A percentile compares a stretch with the other conserved stretches of the same genome.
Evolutionary conservation across 768 basidiomycete genomes (phyloP).

Genomic region (Fomitopsis serialis): DNA sequence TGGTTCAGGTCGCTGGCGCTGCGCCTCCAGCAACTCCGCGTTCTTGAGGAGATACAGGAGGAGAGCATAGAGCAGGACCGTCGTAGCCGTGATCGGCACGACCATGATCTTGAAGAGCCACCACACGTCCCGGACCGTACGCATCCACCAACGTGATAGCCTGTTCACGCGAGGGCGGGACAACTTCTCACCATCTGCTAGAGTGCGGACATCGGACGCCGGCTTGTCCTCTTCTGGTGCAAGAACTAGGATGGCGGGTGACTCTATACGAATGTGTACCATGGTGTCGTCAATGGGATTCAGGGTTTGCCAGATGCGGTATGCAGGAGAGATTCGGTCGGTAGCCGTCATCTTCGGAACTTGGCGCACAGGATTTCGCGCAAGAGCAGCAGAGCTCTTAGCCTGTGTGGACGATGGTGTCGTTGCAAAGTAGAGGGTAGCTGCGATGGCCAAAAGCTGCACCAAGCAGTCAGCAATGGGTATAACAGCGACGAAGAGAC

Average conservation of each 20-base stretch:
- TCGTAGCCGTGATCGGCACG: constrained; percentile 78
- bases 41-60: constrained; percentile 87
- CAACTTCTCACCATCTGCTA: constrained; percentile 12
- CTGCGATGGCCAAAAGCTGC: constrained; percentile 75
- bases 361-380: constrained; percentile 23
- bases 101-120: constrained; percentile 82
- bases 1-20: constrained; percentile 54
- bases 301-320: constrained; percentile 70
- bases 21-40: constrained; percentile 84
- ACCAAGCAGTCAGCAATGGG: not conserved
- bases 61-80: constrained; percentile 65
- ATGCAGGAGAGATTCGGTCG: constrained; percentile 41
- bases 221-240: constrained; percentile 29
- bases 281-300: constrained; percentile 63
- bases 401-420: constrained; percentile 33
- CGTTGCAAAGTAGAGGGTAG: constrained; percentile 70
- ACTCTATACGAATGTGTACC: constrained; percentile 75
- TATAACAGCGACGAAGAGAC: not conserved
- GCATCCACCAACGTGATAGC: constrained; percentile 36
- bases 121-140: constrained; percentile 50
- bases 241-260: constrained; percentile 73
- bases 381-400: constrained; percentile 14
- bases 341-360: constrained; percentile 10
- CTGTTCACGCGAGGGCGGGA: constrained; percentile 11
- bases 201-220: constrained; percentile 7